Conservation (phyloP, 306 rosid species). For the Gastrolobium bilobum region DNA sequence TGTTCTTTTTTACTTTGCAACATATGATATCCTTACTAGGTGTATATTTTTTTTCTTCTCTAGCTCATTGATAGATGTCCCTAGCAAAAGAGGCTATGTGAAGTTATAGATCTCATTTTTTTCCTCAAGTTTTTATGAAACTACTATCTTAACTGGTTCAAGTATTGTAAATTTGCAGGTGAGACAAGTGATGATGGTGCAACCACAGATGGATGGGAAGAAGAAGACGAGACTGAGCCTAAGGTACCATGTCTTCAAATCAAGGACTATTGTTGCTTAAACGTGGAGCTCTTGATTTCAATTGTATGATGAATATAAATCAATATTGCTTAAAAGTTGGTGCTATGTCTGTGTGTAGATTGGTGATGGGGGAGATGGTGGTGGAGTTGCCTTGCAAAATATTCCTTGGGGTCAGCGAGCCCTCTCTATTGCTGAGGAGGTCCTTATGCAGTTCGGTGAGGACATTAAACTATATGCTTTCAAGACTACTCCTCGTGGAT, state of each 20-base stretch:
- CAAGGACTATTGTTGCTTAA: conserved; percentile 30
- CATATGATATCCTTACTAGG: neutral
- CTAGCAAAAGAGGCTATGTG: neutral
- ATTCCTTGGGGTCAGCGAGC: conserved; percentile 86
- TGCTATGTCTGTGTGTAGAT: conserved; percentile 52
- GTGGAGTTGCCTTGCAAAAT: conserved; percentile 80
- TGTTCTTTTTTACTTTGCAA: conserved; percentile 16
- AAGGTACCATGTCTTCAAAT: conserved; percentile 57
- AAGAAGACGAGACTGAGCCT: conserved; percentile 70
- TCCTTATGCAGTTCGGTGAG: conserved; percentile 62
- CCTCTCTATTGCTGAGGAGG: conserved; percentile 73
- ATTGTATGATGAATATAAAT: conserved; percentile 11
- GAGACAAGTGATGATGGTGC: conserved; percentile 62
- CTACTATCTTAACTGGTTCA: conserved; percentile 33
- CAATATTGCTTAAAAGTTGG: conserved; percentile 35
- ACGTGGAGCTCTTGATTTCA: conserved; percentile 34
- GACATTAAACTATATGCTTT: conserved; percentile 80
- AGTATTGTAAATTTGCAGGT: conserved; percentile 51
- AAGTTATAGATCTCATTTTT: conserved; percentile 24
- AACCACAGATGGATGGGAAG: conserved; percentile 67
- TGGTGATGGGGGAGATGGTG: conserved; percentile 93
- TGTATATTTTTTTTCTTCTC: conserved; percentile 12
- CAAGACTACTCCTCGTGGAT: conserved; percentile 85
- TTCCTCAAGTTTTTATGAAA: conserved; percentile 26
- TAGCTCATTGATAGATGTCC: conserved; percentile 8